A percentile compares a stretch with the other conserved stretches of the same genome.
Conservation (phyloP, 306 rosid genomes). For the Geum urbanum region DNA sequence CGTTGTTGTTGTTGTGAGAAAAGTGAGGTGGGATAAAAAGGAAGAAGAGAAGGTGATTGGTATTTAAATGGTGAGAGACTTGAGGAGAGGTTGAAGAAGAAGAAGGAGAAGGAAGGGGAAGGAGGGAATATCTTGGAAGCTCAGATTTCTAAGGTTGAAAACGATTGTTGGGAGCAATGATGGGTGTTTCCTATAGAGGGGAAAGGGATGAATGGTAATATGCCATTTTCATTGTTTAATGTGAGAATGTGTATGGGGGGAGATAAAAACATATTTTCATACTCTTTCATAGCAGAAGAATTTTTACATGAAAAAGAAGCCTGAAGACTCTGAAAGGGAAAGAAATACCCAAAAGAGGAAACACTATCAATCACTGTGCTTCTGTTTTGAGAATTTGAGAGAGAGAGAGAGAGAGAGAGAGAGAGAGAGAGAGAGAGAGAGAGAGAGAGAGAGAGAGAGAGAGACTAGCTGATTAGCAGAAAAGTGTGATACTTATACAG, state of each 20-base stretch:
- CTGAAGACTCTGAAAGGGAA: background rate
- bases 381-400: background rate
- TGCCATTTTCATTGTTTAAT: conserved; percentile 93
- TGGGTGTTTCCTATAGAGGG: conserved; percentile 99
- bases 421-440: conserved; percentile 9
- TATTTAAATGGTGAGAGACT: conserved; percentile 54
- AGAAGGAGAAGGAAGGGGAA: conserved; percentile 33
- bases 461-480: conserved; percentile 9
- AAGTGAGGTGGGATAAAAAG: conserved; percentile 15
- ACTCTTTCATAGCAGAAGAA: background rate
- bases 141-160: conserved; percentile 96
- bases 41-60: conserved; percentile 12
- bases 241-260: conserved; percentile 37
- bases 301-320: background rate
- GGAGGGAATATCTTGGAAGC: conserved; percentile 76
- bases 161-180: conserved; percentile 99
- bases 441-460: conserved; percentile 2
- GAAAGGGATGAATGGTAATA: conserved; percentile 95
- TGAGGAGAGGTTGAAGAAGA: conserved; percentile 10
- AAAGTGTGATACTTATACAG: conserved; percentile 13
- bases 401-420: conserved; percentile 6
- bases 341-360: conserved; percentile 13
- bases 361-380: conserved; percentile 12
- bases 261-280: background rate
- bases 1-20: background rate